A percentile compares a stretch with the other conserved stretches of the same genome.
Evolutionary conservation across 108 stramenopile genomes (phyloP).

Genomic region (Aureococcus anophagefferens): DNA sequence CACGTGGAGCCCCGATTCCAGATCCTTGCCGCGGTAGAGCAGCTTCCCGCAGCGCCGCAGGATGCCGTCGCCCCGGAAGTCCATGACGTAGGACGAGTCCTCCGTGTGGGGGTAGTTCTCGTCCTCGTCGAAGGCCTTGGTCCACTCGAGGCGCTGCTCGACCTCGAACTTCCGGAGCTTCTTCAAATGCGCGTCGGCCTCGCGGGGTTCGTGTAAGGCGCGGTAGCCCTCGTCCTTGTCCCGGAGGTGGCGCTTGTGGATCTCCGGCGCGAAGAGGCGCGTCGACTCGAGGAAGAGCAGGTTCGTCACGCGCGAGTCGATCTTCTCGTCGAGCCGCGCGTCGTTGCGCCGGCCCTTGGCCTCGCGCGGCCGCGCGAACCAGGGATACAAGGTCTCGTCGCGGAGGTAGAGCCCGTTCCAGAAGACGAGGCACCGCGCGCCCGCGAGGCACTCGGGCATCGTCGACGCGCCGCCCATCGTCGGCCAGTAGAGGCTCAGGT

Average conservation of each 20-base stretch:
- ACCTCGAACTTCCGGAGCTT: neutral
- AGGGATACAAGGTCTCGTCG: neutral
- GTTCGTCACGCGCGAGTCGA: neutral
- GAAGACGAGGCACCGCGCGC: neutral
- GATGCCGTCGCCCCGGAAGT: no score
- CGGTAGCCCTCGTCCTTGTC: neutral
- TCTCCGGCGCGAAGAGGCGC: neutral
- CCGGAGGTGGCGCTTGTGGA: neutral
- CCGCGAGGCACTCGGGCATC: neutral
- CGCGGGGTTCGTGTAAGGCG: no score
- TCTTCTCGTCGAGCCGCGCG: neutral
- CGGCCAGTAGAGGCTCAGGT: neutral
- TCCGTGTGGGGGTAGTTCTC: no score
- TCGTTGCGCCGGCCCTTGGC: neutral
- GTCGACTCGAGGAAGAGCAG: neutral
- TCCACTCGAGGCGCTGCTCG: no score
- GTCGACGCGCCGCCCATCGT: neutral
- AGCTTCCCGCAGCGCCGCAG: no score
- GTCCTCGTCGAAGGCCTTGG: no score
- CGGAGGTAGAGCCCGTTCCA: conserved; percentile 1
- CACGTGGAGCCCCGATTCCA: no score
- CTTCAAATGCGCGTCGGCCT: neutral
- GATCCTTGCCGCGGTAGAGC: no score
- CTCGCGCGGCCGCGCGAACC: neutral
- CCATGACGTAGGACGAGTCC: no score